Base-by-base conservation (phyloP, 495 filamentous ascomycete species). In the Corynascus novoguineensis region DNA sequence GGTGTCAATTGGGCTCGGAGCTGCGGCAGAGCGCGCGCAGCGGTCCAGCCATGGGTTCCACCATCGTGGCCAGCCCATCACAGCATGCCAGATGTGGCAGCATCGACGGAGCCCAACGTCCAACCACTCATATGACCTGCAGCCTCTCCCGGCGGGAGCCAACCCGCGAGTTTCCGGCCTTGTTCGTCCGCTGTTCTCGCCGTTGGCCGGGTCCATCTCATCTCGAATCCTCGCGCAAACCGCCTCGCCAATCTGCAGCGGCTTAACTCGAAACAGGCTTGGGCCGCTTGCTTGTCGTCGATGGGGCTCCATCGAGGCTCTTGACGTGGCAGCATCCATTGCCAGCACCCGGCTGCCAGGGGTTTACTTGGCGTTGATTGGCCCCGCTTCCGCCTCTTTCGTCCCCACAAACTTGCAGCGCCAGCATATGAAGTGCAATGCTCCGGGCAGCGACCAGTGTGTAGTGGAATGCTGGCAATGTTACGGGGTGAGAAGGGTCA, bases 291-390 rank as follows among this genome's bases (percentile, higher is more conserved):
- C 19, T 57, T 46, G 51, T 56, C 31, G 55, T 47, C 5, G 51
- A 19, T 19, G 41, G 53, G 45, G 55, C 50, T 42, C 61, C 50
- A 58, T 57, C 53, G n/a, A 50, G 41, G 27, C 31, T 47, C 29
- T 66, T 63, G 66, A 68, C 66, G 66, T 68, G 66, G 66, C 66
- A 68, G 61, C 53, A 56, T 58, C 29, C 40, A 37, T 46, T 32
- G 60, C 66, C 66, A 68, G 44, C 53, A 42, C 60, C 57, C 54
- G 41, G 22, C 7, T 1, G 24, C 32, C 35, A 55, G 50, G 58
- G 58, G 29, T 8, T 19, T 12, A 12, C 31, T 61, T 50, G 44
- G 48, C 44, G 41, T 15, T 34, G 21, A 65, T 65, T 63, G 64
- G 60, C 50, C 50, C 59, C 53, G 48, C 45, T 47, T 37, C 51